Evolutionary conservation across 495 filamentous ascomycete species (phyloP).

Genomic region (Penicillium robsamsonii): DNA sequence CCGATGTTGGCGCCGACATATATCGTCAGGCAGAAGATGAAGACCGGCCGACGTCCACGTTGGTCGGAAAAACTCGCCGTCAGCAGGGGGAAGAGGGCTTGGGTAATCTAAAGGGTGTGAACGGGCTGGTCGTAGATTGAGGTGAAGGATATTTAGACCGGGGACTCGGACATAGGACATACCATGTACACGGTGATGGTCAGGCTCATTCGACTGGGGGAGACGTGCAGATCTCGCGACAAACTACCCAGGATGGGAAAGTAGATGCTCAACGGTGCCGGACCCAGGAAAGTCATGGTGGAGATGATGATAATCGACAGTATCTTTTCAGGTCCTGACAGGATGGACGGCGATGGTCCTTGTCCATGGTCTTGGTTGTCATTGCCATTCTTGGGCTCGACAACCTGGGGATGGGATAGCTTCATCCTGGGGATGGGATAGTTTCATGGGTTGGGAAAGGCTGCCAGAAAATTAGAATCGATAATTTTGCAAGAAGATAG

Average conservation of each 20-base stretch:
- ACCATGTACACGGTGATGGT: slow-evolving; percentile 60
- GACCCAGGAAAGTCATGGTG: slow-evolving; percentile 53
- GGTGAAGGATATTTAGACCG: not conserved
- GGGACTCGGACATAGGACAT: too few species aligned
- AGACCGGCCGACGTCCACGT: slow-evolving; percentile 38
- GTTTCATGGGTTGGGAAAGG: too few species aligned
- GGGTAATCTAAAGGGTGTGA: slow-evolving; percentile 28
- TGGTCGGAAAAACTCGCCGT: slow-evolving; percentile 39
- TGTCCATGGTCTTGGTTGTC: too few species aligned
- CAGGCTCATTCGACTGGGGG: slow-evolving; percentile 58
- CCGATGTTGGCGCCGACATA: slow-evolving; percentile 40
- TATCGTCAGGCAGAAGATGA: slow-evolving; percentile 34
- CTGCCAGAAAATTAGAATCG: too few species aligned
- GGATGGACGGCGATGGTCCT: not conserved
- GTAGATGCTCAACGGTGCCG: slow-evolving; percentile 64
- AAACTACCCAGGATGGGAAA: slow-evolving; percentile 61
- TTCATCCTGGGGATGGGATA: too few species aligned
- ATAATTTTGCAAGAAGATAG: too few species aligned
- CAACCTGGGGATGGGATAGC: too few species aligned
- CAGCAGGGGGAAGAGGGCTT: slow-evolving; percentile 41
- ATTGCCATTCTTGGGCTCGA: too few species aligned
- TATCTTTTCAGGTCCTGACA: not conserved
- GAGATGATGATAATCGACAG: slow-evolving; percentile 1
- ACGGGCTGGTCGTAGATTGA: not conserved
- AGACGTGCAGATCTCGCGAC: slow-evolving; percentile 52